These are phyloP conservation scores for Botrytis tulipae DNA, from an alignment of 2,329 filamentous ascomycete species.

Conservation along the genomic window DNA sequence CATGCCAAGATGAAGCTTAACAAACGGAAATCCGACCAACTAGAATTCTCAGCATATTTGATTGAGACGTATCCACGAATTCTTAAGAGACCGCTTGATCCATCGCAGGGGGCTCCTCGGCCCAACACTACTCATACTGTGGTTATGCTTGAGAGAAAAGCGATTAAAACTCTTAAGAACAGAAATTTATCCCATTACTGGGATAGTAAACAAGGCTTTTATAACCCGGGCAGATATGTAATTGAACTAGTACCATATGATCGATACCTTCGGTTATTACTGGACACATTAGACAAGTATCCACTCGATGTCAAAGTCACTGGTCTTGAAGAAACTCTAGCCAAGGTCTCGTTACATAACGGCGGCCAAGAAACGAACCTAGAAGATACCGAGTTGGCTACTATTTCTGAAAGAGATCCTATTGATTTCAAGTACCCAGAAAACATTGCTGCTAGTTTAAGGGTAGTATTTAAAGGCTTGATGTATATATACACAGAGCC, in stretches of 20 bases:
- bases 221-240: not conserved
- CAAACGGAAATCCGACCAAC: not conserved
- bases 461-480: not conserved
- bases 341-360: not conserved
- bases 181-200: not conserved
- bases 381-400: too few species aligned
- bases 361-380: not conserved
- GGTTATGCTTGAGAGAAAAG: not conserved
- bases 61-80: constrained; percentile 6
- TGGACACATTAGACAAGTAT: constrained; percentile 8
- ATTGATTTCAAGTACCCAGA: not conserved
- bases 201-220: not conserved
- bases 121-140: constrained; percentile 1
- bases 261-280: constrained; percentile 9
- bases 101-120: not conserved
- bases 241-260: constrained; percentile 10
- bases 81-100: constrained; percentile 2
- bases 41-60: not conserved
- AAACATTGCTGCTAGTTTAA: not conserved
- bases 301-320: not conserved
- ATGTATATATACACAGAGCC: constrained; percentile 13
- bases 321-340: not conserved
- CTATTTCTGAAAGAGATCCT: not conserved
- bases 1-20: not conserved
- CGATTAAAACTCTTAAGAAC: not conserved